Conservation (phyloP, 768 basidiomycete genomes). For the Pseudohyphozyma bogoriensis region DNA sequence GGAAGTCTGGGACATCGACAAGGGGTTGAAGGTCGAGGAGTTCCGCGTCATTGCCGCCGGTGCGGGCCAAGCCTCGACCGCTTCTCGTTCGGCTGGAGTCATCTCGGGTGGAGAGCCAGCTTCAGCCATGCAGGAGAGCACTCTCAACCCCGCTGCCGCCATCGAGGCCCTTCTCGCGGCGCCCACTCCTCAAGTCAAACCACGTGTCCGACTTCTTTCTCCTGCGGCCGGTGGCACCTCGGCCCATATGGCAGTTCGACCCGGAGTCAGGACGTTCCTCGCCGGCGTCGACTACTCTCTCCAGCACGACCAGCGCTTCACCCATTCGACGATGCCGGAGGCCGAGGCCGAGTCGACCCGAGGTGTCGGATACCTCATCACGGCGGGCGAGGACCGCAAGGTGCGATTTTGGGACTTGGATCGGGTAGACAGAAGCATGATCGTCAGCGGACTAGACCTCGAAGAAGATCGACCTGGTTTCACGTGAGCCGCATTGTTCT, state of each 20-base stretch:
- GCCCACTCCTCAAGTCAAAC: not conserved
- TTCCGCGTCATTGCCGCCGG: constrained; percentile 46
- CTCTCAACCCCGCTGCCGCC: constrained; percentile 23
- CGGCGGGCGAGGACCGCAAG: constrained; percentile 80
- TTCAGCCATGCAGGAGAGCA: constrained; percentile 9
- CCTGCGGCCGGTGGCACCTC: not conserved
- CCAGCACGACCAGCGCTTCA: constrained; percentile 4
- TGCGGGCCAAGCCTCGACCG: not conserved
- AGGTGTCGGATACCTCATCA: constrained; percentile 53
- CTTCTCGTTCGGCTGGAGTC: constrained; percentile 16
- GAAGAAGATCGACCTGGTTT: constrained; percentile 69
- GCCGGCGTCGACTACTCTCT: constrained; percentile 28
- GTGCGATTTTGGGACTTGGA: constrained; percentile 81
- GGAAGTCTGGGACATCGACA: constrained; percentile 91
- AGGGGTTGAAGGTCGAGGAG: constrained; percentile 63
- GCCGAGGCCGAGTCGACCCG: not conserved
- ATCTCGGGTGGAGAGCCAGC: not conserved
- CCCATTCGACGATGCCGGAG: not conserved
- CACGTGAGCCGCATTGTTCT: constrained; percentile 43
- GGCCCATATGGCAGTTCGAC: not conserved
- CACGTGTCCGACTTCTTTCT: not conserved
- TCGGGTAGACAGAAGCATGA: constrained; percentile 57
- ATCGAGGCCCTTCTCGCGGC: constrained; percentile 28
- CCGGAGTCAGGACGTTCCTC: constrained; percentile 14
- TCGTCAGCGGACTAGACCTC: constrained; percentile 67